Evolutionary conservation across 2,329 filamentous ascomycete genomes (phyloP).

Genomic region (Lomentospora prolificans): DNA sequence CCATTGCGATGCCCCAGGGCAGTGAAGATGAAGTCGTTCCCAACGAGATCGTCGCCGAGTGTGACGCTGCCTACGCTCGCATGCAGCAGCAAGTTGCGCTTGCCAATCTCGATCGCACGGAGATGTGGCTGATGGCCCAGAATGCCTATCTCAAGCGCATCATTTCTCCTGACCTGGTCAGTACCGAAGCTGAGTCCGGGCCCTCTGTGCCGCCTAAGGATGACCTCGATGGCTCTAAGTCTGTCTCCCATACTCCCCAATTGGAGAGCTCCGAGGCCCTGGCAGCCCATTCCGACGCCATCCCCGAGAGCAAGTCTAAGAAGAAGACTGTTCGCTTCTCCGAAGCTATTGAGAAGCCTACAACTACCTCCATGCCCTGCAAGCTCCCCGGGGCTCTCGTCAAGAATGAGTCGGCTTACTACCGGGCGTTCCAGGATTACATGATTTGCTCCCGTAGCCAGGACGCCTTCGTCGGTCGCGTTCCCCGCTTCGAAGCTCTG

Average conservation of each 20-base stretch:
- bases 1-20: conserved; percentile 26
- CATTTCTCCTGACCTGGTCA: conserved; percentile 34
- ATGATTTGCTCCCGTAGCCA: conserved; percentile 52
- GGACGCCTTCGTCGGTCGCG: conserved; percentile 78
- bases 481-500: conserved; percentile 77
- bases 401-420: conserved; percentile 68
- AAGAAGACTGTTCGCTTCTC: conserved; percentile 76
- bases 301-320: conserved; percentile 18
- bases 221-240: conserved; percentile 27
- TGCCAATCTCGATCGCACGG: conserved; percentile 74
- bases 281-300: conserved; percentile 13
- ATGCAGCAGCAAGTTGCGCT: conserved; percentile 62
- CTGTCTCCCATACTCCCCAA: conserved; percentile 24
- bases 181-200: not conserved
- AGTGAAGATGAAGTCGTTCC: conserved; percentile 41
- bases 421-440: conserved; percentile 74
- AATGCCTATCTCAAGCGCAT: conserved; percentile 64
- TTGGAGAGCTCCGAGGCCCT: conserved; percentile 17
- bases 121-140: conserved; percentile 78
- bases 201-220: conserved; percentile 16
- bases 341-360: conserved; percentile 30
- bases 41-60: conserved; percentile 58
- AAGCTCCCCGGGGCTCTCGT: conserved; percentile 41
- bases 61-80: conserved; percentile 64
- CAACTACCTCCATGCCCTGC: conserved; percentile 31